phyloP scores from a whole-genome alignment of 257 asterid species.

The Solanum corneliomulleri region DNA sequence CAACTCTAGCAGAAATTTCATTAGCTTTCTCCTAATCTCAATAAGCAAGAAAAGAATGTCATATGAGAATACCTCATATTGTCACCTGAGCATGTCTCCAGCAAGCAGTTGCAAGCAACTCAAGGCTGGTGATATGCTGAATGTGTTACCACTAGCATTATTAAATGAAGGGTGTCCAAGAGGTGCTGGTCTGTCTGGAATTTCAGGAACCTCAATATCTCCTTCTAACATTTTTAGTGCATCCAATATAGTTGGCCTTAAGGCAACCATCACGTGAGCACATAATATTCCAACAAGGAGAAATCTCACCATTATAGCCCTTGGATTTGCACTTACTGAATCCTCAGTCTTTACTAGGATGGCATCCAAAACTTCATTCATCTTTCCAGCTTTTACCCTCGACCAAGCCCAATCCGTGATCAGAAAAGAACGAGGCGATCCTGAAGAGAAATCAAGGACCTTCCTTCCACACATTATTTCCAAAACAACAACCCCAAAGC shows the following conservation, averaged over 20 bases:
- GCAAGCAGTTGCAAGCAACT: constrained; percentile 35
- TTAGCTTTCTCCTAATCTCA: background rate
- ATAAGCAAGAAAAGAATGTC: background rate
- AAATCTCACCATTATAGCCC: constrained; percentile 66
- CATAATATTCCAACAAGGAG: constrained; percentile 69
- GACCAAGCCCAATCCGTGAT: constrained; percentile 97
- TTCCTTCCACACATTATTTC: constrained; percentile 94
- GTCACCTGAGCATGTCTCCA: constrained; percentile 70
- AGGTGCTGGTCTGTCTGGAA: constrained; percentile 77
- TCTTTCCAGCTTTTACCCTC: constrained; percentile 47
- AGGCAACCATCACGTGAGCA: constrained; percentile 91
- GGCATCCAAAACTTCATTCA: constrained; percentile 45
- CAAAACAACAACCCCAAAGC: constrained; percentile 79
- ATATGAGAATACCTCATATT: background rate
- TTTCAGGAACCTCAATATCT: constrained; percentile 64
- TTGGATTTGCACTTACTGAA: constrained; percentile 40
- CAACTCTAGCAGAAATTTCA: background rate
- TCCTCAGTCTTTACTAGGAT: constrained; percentile 32
- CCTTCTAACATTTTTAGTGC: constrained; percentile 91
- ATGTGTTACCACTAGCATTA: constrained; percentile 17
- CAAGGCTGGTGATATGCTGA: constrained; percentile 51
- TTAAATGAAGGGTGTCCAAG: constrained; percentile 53
- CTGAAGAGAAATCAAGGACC: constrained; percentile 63
- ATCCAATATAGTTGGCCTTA: constrained; percentile 74
- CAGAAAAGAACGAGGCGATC: constrained; percentile 35